Conservation (phyloP, 306 rosid species). For the Cucumis sativus region Cucumber_9930_V3 NC_026656.2:20136501-20137000, state of each 20-base stretch:
- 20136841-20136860: constrained; percentile 44
- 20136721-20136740: constrained; percentile 24
- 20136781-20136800: constrained; percentile 38
- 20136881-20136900: constrained; percentile 38
- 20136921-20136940: constrained; percentile 4
- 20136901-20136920: background rate
- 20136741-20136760: constrained; percentile 33
- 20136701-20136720: constrained; percentile 24
- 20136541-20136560: constrained; percentile 86
- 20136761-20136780: constrained; percentile 54
- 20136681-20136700: constrained; percentile 12
- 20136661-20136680: background rate
- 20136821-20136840: constrained; percentile 46
- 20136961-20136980: constrained; percentile 5
- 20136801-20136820: constrained; percentile 48
- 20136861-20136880: constrained; percentile 48
- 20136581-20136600: background rate
- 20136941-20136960: background rate
- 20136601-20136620: background rate
- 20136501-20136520: constrained; percentile 24
- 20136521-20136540: constrained; percentile 85
- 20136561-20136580: background rate
- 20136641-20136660: background rate
- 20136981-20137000: background rate
- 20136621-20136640: background rate